Percentiles rank a stretch among this genome's conserved stretches.
Evolutionary conservation across 805 yeast species (phyloP).

Genomic region (Yamadazyma endophytica): DNA sequence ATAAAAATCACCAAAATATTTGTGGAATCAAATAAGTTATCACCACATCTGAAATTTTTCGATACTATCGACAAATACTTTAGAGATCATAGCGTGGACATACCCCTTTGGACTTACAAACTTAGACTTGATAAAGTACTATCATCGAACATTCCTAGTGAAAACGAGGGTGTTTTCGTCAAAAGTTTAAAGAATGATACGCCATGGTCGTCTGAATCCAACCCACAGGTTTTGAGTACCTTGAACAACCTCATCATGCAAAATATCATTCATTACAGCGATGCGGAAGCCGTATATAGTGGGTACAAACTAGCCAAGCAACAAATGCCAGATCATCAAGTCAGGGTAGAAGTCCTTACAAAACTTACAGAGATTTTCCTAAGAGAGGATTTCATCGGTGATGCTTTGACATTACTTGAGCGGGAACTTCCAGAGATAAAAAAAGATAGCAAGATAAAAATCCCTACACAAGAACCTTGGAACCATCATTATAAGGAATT

Average conservation of each 20-base stretch:
- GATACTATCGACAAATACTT: constrained; percentile 14
- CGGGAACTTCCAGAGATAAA: constrained; percentile 35
- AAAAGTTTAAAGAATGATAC: constrained; percentile 21
- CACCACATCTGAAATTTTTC: constrained; percentile 19
- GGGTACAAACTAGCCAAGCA: constrained; percentile 32
- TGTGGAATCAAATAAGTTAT: constrained; percentile 8
- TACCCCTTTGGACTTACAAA: constrained; percentile 20
- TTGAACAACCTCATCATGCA: constrained; percentile 43
- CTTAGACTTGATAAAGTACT: constrained; percentile 26
- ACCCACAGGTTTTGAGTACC: constrained; percentile 36
- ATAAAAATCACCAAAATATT: constrained; percentile 15
- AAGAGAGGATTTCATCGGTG: constrained; percentile 34
- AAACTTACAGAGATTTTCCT: constrained; percentile 26
- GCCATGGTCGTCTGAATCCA: constrained; percentile 20
- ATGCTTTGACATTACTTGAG: constrained; percentile 36
- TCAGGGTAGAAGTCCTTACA: constrained; percentile 25
- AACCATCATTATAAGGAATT: constrained; percentile 22
- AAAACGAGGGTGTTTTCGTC: constrained; percentile 27
- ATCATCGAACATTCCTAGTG: constrained; percentile 10
- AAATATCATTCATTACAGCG: constrained; percentile 19
- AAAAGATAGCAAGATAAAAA: constrained; percentile 21
- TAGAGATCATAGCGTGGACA: constrained; percentile 12
- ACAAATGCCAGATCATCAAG: constrained; percentile 26
- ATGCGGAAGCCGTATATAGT: constrained; percentile 24
- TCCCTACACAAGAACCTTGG: constrained; percentile 22